Conservation (phyloP, 768 basidiomycete species). For the Termitomyces sp. region DNA sequence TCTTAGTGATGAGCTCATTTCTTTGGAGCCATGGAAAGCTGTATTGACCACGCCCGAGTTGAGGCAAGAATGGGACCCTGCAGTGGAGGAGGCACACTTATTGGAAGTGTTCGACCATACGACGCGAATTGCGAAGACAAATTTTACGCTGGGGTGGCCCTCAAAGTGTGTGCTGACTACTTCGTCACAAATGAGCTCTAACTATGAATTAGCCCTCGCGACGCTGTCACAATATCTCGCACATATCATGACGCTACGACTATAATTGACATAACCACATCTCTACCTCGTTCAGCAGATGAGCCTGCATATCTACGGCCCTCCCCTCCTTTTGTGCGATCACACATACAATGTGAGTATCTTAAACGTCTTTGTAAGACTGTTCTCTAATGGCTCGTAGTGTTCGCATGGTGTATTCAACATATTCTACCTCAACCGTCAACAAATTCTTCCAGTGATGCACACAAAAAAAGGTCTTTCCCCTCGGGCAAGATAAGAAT, state of each 20-base stretch:
- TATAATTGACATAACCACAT: conserved; percentile 87
- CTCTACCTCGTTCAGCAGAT: conserved; percentile 85
- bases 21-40: conserved; percentile 76
- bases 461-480: conserved; percentile 27
- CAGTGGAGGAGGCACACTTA: conserved; percentile 78
- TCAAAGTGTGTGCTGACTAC: conserved; percentile 64
- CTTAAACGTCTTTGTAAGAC: not conserved
- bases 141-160: conserved; percentile 94
- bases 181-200: conserved; percentile 1
- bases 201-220: conserved; percentile 64
- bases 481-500: conserved; percentile 52
- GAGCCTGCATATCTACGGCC: conserved; percentile 90
- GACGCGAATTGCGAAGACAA: conserved; percentile 84
- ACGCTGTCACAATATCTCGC: conserved; percentile 90
- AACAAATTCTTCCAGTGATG: conserved; percentile 19
- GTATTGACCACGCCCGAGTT: conserved; percentile 83
- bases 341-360: conserved; percentile 62
- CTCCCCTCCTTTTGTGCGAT: conserved; percentile 88
- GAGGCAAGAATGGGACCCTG: conserved; percentile 88
- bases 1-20: conserved; percentile 49
- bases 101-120: conserved; percentile 83
- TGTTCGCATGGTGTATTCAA: conserved; percentile 96
- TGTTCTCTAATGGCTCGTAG: conserved; percentile 26
- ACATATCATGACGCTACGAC: conserved; percentile 77
- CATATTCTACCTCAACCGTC: conserved; percentile 35